A percentile compares a stretch with the other conserved stretches of the same genome.
Evolutionary conservation across 179 eudicot species (phyloP).

Genomic region (Dionaea muscipula): DNA sequence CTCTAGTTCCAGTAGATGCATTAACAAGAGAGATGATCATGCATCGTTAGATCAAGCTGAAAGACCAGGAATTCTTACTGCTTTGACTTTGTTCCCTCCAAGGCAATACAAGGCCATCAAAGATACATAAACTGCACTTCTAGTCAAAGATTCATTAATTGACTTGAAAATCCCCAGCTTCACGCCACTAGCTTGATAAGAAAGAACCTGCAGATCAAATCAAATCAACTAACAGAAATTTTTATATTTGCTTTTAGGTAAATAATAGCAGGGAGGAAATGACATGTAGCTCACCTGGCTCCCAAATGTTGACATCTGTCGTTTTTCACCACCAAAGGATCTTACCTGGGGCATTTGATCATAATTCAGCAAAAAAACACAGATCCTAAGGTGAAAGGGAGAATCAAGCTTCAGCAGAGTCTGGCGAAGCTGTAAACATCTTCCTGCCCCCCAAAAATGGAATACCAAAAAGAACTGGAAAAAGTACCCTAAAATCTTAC

Average conservation of each 20-base stretch:
- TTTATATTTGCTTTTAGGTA: too few species aligned
- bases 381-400: background rate
- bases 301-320: conserved; percentile 83
- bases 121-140: conserved; percentile 81
- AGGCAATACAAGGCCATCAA: conserved; percentile 77
- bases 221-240: conserved; percentile 15
- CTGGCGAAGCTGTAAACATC: background rate
- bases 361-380: background rate
- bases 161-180: conserved; percentile 82
- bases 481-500: conserved; percentile 35
- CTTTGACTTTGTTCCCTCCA: conserved; percentile 87
- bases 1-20: too few species aligned
- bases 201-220: conserved; percentile 51
- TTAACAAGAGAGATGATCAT: too few species aligned
- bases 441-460: background rate
- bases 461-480: background rate
- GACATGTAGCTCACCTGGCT: conserved; percentile 43
- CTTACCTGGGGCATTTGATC: conserved; percentile 49
- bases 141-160: conserved; percentile 74
- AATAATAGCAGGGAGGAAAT: background rate
- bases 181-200: conserved; percentile 69
- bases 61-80: conserved; percentile 43
- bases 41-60: background rate
- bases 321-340: conserved; percentile 92
- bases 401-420: background rate